phyloP scores from a whole-genome alignment of 768 basidiomycete species.

The Paxillus rubicundulus region DNA sequence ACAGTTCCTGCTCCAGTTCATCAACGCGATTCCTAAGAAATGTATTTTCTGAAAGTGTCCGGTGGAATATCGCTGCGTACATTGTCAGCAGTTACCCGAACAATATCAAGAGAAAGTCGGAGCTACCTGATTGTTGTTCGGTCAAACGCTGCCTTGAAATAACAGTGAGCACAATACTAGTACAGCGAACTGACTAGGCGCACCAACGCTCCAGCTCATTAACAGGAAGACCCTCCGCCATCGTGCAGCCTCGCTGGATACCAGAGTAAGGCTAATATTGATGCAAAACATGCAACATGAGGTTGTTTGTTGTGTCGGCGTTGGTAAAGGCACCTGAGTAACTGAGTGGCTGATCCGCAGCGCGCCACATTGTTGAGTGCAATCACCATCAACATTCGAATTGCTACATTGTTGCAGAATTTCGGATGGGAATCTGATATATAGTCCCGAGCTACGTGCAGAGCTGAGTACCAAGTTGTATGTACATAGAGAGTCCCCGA shows the following conservation, averaged over 20 bases:
- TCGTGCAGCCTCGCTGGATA: neutral
- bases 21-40: slow-evolving; percentile 29
- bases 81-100: neutral
- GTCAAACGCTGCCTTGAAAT: slow-evolving; percentile 31
- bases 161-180: neutral
- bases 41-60: slow-evolving; percentile 31
- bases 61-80: slow-evolving; percentile 29
- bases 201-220: slow-evolving; percentile 9
- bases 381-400: too few relatives aligned
- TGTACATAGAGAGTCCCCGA: neutral
- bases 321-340: neutral
- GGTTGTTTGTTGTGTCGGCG: neutral
- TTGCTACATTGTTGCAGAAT: too few relatives aligned
- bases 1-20: slow-evolving; percentile 40
- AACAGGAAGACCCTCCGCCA: neutral
- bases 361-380: too few relatives aligned
- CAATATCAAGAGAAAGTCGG: neutral
- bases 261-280: neutral
- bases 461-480: neutral
- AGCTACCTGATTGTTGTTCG: slow-evolving; percentile 34
- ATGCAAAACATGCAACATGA: neutral
- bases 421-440: slow-evolving; percentile 26
- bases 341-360: neutral
- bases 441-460: slow-evolving; percentile 3
- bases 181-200: neutral